Evolutionary conservation across 2,329 filamentous ascomycete species (phyloP).

Genomic region (Aspergillus fijiensis): DNA sequence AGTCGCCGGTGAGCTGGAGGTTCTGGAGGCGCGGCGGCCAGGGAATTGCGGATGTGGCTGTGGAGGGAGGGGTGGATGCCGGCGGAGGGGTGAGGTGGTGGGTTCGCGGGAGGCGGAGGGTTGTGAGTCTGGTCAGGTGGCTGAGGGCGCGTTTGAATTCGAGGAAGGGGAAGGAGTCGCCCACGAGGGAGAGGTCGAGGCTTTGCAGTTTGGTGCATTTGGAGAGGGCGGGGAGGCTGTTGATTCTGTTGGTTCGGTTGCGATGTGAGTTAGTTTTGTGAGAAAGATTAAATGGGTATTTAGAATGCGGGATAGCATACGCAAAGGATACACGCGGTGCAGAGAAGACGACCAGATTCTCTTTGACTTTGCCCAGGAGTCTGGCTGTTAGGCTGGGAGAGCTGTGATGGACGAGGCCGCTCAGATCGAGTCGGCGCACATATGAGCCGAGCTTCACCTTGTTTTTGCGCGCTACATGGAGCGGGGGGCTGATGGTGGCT

Average conservation of each 20-base stretch:
- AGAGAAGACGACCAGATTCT: constrained; percentile 53
- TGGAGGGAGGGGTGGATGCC: constrained; percentile 8
- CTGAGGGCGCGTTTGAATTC: constrained; percentile 52
- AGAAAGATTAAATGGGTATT: neutral
- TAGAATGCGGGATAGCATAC: constrained; percentile 31
- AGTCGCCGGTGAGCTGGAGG: constrained; percentile 28
- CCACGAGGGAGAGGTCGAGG: constrained; percentile 56
- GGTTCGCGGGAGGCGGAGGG: constrained; percentile 47
- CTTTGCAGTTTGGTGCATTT: constrained; percentile 53
- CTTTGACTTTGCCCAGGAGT: constrained; percentile 55
- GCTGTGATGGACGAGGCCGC: constrained; percentile 58
- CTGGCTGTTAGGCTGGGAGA: constrained; percentile 58
- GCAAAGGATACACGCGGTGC: constrained; percentile 60
- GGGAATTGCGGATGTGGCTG: constrained; percentile 6
- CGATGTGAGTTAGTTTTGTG: neutral
- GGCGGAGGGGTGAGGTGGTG: constrained; percentile 17
- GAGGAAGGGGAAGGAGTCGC: constrained; percentile 50
- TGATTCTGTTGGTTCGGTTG: constrained; percentile 36
- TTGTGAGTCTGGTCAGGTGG: constrained; percentile 46
- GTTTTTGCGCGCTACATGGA: constrained; percentile 44
- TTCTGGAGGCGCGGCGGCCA: constrained; percentile 30
- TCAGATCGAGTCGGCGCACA: constrained; percentile 57
- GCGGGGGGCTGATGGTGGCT: constrained; percentile 53
- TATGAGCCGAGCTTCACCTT: constrained; percentile 46
- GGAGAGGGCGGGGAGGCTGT: constrained; percentile 56